Evolutionary conservation across 345 rosid species (phyloP), one percentile per base, ranked within the genome.

Genomic region (Turnera subulata): DNA sequence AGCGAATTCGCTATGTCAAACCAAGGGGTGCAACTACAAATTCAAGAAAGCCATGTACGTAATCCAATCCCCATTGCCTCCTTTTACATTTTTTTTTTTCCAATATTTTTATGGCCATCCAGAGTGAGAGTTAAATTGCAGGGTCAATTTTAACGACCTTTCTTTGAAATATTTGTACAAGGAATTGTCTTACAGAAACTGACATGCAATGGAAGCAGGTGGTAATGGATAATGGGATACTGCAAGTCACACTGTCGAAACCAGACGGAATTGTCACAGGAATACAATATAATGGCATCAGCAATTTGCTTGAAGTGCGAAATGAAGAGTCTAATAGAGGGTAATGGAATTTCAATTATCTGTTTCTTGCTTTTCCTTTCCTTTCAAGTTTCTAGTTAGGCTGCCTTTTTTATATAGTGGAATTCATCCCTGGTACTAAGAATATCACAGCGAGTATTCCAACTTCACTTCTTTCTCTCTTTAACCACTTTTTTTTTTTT

Each of bases 41-140:
- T 73, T 46, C 67, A 59, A 22, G 76, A 77, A 56, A 48, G 67
- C 18, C 57, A 70, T 63, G 81, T 77, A 72, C n/a, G n/a, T n/a
- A 55, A 29, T 29, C 35, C 35, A 29, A 29, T 29, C 35, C 17
- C 11, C 20, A n/a, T n/a, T n/a, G n/a, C n/a, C n/a, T n/a, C n/a
- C n/a, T n/a, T n/a, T n/a, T n/a, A n/a, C n/a, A n/a, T n/a, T n/a
- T n/a, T n/a, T n/a, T n/a, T n/a, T n/a, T n/a, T n/a, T n/a, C n/a
- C n/a, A n/a, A n/a, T n/a, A n/a, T n/a, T n/a, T n/a, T n/a, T n/a
- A n/a, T n/a, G n/a, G n/a, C n/a, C n/a, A n/a, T n/a, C n/a, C n/a
- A n/a, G n/a, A n/a, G n/a, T n/a, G n/a, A n/a, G n/a, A n/a, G n/a
- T n/a, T n/a, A n/a, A n/a, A n/a, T n/a, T n/a, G n/a, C n/a, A n/a